Base-by-base conservation (phyloP, 768 basidiomycete genomes). In the Calocera viscosa region DNA sequence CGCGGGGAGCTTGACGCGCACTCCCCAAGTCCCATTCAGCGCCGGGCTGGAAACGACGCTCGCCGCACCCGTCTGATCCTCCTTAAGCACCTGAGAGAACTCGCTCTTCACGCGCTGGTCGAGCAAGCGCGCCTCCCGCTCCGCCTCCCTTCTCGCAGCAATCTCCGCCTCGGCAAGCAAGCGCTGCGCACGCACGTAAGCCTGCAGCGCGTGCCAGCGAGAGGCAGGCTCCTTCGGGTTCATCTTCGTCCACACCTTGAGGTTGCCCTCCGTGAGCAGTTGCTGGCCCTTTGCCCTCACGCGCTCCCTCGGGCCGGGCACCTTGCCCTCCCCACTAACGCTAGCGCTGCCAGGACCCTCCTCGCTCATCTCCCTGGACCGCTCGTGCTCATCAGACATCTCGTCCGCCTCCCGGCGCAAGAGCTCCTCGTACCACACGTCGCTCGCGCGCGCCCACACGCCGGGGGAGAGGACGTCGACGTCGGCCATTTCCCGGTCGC, bases 401-500 rank as follows among this genome's bases (percentile, higher is more conserved):
- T 90, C 90, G 64, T 90, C 88, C 35, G 80, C 77, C 72, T 94
- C 93, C 69, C 86, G 80, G 68, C 80, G 78, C 68, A 86, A 78
- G 26, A 94, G 78, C 41, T 98, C 94, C 40, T 90, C 84, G 67
- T 83, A 95, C 33, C 83, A 78, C 12, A 81, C 84, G 73, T 99
- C 95, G 73, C 91, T 94, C 69, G 88, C 88, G 40, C 96, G 82
- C 0, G 90, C 91, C 96, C 96, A 99, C 8, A 89, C 83, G 0
- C 93, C 91, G 11, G 87, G 85, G 32, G 86, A 84, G 1, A 86
- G 83, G 24, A 96, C 96, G 75, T 90, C 84, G 28, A 99, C 92
- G 75, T 96, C 94, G 10, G 88, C 91, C 89, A 99, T 92, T 74
- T 99, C 96, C 73, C 95, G 86, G 76, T 99, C 96, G 34, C 96